Percentiles rank a stretch among this genome's conserved stretches.
phyloP scores from a whole-genome alignment of 768 basidiomycete species.

The Boletus eberwhitei region DNA sequence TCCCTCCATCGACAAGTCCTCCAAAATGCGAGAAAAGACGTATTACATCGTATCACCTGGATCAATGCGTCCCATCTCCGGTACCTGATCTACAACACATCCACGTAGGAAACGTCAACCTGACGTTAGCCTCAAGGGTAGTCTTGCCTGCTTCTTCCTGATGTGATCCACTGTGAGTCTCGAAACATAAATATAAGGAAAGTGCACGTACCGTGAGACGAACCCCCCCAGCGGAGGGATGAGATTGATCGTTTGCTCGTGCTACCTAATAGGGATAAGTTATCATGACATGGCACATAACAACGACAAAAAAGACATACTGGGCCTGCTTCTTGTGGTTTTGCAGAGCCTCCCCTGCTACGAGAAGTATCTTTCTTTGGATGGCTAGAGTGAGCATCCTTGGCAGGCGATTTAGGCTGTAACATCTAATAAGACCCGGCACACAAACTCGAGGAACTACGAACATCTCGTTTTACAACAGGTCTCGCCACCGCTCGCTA shows the following conservation, averaged over 20 bases:
- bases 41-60: background rate
- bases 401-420: no score
- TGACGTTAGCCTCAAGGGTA: background rate
- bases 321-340: background rate
- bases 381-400: no score
- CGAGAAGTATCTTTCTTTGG: no score
- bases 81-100: background rate
- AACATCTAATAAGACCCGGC: no score
- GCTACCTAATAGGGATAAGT: background rate
- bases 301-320: background rate
- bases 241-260: background rate
- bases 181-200: no score
- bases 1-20: no score
- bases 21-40: no score
- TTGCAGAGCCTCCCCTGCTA: no score
- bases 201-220: background rate
- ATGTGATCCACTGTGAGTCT: background rate
- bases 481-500: no score
- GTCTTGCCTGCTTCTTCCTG: background rate
- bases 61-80: background rate
- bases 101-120: no score
- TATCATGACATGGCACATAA: background rate
- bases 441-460: no score
- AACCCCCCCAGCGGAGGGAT: background rate
- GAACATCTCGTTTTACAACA: no score